Conservation (phyloP, 257 asterid species). For the Nyctanthes arbortristis region DNA sequence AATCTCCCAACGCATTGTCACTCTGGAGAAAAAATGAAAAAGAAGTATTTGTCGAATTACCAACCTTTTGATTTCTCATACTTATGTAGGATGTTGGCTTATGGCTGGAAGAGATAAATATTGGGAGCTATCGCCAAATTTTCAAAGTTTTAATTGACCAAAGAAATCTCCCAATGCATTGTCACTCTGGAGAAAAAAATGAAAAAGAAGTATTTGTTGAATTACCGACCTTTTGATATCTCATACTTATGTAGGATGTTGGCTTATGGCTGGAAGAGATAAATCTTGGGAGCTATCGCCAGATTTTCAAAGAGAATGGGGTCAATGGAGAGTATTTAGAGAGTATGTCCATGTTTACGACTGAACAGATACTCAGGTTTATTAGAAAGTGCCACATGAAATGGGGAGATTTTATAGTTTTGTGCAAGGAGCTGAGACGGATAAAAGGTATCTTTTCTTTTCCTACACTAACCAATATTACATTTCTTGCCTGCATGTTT, state of each 20-base stretch:
- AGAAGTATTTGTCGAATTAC: slow-evolving; percentile 6
- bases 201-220: slow-evolving; percentile 3
- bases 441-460: slow-evolving; percentile 68
- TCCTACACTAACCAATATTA: background rate
- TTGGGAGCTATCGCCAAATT: slow-evolving; percentile 82
- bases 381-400: slow-evolving; percentile 99
- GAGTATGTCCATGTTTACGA: slow-evolving; percentile 97
- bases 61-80: slow-evolving; percentile 18
- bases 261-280: slow-evolving; percentile 98
- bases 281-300: slow-evolving; percentile 89
- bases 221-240: slow-evolving; percentile 6
- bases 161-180: slow-evolving; percentile 4
- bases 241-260: slow-evolving; percentile 67
- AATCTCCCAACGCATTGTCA: background rate
- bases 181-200: slow-evolving; percentile 4
- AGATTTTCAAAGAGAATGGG: slow-evolving; percentile 87
- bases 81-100: slow-evolving; percentile 84
- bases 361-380: slow-evolving; percentile 97
- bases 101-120: slow-evolving; percentile 97
- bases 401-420: slow-evolving; percentile 98
- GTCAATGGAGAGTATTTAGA: slow-evolving; percentile 98
- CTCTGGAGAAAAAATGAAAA: slow-evolving; percentile 3
- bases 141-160: no score
- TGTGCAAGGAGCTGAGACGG: slow-evolving; percentile 99
- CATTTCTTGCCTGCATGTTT: background rate